Evolutionary conservation across 768 basidiomycete species (phyloP).

Genomic region (Rhizopogon rudus): DNA sequence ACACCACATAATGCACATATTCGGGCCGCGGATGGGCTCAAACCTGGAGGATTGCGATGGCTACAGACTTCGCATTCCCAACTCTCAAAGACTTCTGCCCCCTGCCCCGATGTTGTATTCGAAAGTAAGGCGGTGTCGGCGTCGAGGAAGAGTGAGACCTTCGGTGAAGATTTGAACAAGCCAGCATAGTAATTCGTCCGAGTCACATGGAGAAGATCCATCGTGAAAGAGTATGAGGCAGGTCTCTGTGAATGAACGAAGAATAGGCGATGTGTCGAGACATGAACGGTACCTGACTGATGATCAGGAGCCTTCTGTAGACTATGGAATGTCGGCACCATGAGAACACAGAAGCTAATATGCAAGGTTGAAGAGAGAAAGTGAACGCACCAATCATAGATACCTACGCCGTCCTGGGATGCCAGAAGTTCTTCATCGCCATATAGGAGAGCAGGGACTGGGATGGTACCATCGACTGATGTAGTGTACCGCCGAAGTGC

Average conservation of each 20-base stretch:
- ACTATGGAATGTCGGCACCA: constrained; percentile 37
- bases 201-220: constrained; percentile 59
- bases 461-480: constrained; percentile 71
- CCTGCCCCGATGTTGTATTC: constrained; percentile 24
- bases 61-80: constrained; percentile 93
- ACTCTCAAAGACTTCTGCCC: constrained; percentile 35
- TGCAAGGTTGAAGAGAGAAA: constrained; percentile 2
- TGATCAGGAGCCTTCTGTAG: constrained; percentile 78
- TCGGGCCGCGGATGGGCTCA: constrained; percentile 62
- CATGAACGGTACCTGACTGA: constrained; percentile 65
- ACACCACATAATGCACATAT: constrained; percentile 84
- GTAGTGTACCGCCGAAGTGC: constrained; percentile 50
- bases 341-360: constrained; percentile 9
- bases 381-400: constrained; percentile 81
- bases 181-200: constrained; percentile 90
- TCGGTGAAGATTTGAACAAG: constrained; percentile 83
- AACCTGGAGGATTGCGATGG: constrained; percentile 72
- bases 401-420: constrained; percentile 76
- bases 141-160: constrained; percentile 74
- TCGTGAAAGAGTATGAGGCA: constrained; percentile 53
- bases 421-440: constrained; percentile 73
- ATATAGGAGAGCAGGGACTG: constrained; percentile 71
- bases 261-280: constrained; percentile 83
- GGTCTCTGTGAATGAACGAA: constrained; percentile 59
- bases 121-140: constrained; percentile 18